Evolutionary conservation across 805 yeast genomes (phyloP).

Genomic region (Starmerella potacharoeniae): DNA sequence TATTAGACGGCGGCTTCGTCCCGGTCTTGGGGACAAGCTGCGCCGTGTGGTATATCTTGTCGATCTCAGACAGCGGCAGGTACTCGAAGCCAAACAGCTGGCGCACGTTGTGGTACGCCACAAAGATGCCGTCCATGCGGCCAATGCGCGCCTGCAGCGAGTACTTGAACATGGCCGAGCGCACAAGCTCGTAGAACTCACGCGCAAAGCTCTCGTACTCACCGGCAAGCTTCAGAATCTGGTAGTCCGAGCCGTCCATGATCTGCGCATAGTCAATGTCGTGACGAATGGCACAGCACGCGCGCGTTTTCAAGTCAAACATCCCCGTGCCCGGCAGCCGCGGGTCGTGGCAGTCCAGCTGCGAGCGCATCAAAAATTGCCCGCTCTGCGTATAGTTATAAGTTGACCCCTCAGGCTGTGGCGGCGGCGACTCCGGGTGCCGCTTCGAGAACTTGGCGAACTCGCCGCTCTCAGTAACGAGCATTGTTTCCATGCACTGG

Average conservation of each 20-base stretch:
- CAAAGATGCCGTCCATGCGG: conserved; percentile 89
- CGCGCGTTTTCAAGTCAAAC: conserved; percentile 86
- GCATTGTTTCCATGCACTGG: conserved; percentile 60
- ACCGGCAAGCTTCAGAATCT: conserved; percentile 52
- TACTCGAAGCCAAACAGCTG: conserved; percentile 85
- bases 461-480: conserved; percentile 48
- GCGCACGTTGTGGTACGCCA: conserved; percentile 79
- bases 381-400: conserved; percentile 68
- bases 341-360: conserved; percentile 69
- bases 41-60: conserved; percentile 46
- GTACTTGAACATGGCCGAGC: conserved; percentile 72
- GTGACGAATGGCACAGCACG: conserved; percentile 73
- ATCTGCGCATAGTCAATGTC: conserved; percentile 55
- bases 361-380: conserved; percentile 73
- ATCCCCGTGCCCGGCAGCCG: conserved; percentile 82
- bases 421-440: conserved; percentile 2
- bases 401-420: conserved; percentile 18
- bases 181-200: conserved; percentile 63
- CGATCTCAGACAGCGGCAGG: conserved; percentile 62
- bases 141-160: conserved; percentile 89
- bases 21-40: conserved; percentile 20
- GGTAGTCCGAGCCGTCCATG: conserved; percentile 53
- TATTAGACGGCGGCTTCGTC: background rate
- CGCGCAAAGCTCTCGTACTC: conserved; percentile 68
- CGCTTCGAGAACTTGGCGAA: conserved; percentile 35